A percentile compares a stretch with the other conserved stretches of the same genome.
These are phyloP conservation scores for Botrytis deweyae DNA, from an alignment of 2,329 filamentous ascomycete species.

Conservation along the genomic window DNA sequence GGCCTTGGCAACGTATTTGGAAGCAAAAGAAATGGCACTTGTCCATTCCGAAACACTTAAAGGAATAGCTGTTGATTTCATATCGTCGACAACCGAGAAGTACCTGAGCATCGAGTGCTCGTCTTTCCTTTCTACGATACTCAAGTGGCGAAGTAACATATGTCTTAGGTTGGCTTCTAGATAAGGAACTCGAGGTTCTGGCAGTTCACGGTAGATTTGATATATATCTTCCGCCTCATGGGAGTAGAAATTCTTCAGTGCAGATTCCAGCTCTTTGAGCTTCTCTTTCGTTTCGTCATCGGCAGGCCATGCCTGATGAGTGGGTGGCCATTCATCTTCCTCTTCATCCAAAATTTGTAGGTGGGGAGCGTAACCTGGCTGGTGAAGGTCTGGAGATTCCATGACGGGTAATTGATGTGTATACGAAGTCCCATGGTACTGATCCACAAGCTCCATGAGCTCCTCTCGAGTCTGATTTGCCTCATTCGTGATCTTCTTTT, in stretches of 20 bases:
- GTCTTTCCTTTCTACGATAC: constrained; percentile 38
- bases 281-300: constrained; percentile 33
- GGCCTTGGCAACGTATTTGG: constrained; percentile 63
- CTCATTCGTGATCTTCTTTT: constrained; percentile 9
- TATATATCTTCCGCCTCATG: constrained; percentile 38
- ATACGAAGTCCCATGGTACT: constrained; percentile 48
- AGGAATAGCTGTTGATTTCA: constrained; percentile 69
- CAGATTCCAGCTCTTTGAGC: constrained; percentile 31
- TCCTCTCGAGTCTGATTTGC: constrained; percentile 43
- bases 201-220: constrained; percentile 40
- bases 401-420: constrained; percentile 55
- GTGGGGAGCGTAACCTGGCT: constrained; percentile 49
- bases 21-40: constrained; percentile 75
- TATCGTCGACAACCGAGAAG: constrained; percentile 79
- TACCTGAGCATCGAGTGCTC: constrained; percentile 72
- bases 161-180: constrained; percentile 35
- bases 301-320: constrained; percentile 36
- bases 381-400: constrained; percentile 53
- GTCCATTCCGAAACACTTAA: constrained; percentile 76
- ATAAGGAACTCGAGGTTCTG: constrained; percentile 38
- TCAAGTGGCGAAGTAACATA: constrained; percentile 36
- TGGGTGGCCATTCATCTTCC: constrained; percentile 46
- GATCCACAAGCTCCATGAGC: constrained; percentile 54
- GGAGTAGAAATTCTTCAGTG: constrained; percentile 26
- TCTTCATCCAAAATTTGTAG: constrained; percentile 51